phyloP scores from a whole-genome alignment of 345 rosid species.

The Gossypium mustelinum region DNA sequence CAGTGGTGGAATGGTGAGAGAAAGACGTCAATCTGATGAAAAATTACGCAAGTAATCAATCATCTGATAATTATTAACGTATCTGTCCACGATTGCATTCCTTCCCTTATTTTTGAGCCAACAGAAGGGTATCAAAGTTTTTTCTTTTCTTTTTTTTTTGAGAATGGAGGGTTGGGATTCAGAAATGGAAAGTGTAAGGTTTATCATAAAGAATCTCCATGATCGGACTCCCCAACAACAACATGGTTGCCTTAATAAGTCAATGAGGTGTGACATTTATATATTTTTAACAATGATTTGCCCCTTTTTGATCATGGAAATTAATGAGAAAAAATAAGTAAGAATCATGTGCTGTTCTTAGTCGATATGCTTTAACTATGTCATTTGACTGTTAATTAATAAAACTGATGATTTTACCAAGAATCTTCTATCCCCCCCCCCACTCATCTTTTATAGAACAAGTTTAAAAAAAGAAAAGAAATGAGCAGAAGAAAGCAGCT shows the following conservation, averaged over 20 bases:
- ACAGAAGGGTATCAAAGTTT: not conserved
- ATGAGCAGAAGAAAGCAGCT: not conserved
- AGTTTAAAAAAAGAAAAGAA: not conserved
- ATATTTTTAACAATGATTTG: not conserved
- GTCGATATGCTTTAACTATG: not conserved
- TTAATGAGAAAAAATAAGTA: not conserved
- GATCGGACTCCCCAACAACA: not conserved
- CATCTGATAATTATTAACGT: not conserved
- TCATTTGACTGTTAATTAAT: not conserved
- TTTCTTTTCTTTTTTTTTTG: not conserved
- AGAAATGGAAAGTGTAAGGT: not conserved
- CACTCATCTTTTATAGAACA: not conserved
- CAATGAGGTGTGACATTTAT: not conserved
- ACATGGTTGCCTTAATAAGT: not conserved
- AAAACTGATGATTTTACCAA: not conserved
- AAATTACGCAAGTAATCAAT: not conserved
- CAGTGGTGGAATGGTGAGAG: not conserved
- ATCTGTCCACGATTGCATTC: not conserved
- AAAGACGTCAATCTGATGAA: not conserved
- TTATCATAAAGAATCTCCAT: not conserved
- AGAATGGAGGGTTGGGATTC: conserved; percentile 12
- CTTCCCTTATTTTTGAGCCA: not conserved
- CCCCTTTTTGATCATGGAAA: not conserved
- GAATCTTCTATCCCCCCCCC: not conserved
- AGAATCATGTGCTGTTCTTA: not conserved